Evolutionary conservation across 2,329 filamentous ascomycete genomes (phyloP).

Genomic region (Xylariaceae sp.): DNA sequence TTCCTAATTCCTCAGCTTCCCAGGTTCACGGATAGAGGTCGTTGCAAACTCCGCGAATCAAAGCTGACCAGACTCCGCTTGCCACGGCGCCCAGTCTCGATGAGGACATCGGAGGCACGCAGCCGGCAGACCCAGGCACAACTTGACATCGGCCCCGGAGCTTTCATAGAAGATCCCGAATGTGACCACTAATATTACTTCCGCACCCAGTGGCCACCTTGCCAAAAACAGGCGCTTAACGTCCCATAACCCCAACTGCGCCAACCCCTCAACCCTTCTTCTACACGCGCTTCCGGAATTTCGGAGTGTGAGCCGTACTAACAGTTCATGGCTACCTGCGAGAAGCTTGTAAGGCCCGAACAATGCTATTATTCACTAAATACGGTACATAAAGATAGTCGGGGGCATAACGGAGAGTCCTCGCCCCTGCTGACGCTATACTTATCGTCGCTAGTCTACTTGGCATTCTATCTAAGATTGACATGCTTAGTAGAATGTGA

Average conservation of each 20-base stretch:
- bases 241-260: background rate
- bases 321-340: background rate
- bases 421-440: background rate
- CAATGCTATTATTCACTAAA: background rate
- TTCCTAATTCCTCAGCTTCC: background rate
- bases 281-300: conserved; percentile 13
- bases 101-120: conserved; percentile 23
- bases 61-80: conserved; percentile 5
- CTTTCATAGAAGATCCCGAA: conserved; percentile 11
- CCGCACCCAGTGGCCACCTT: background rate
- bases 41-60: conserved; percentile 19
- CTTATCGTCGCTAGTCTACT: background rate
- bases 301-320: conserved; percentile 18
- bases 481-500: background rate
- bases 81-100: conserved; percentile 18
- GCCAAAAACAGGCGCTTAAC: background rate
- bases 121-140: conserved; percentile 15
- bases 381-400: conserved; percentile 1
- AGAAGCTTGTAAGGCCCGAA: background rate
- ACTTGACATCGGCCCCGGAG: too few relatives aligned
- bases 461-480: background rate
- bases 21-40: conserved; percentile 6
- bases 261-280: background rate
- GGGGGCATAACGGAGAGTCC: background rate
- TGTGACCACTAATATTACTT: background rate